phyloP scores from a whole-genome alignment of 768 basidiomycete species.

The Agaricus blazei region DNA sequence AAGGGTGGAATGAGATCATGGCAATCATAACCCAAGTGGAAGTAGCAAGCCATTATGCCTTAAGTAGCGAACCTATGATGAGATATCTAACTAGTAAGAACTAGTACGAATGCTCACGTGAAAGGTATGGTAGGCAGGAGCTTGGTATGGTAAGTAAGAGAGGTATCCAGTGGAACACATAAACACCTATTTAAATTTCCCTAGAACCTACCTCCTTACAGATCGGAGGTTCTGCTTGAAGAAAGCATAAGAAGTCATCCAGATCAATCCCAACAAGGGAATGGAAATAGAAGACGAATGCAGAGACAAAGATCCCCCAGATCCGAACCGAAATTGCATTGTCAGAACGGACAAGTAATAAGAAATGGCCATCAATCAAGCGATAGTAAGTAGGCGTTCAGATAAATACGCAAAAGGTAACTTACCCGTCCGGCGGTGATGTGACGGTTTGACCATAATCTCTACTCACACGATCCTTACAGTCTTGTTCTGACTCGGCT shows the following conservation, averaged over 20 bases:
- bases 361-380: neutral
- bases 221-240: conserved; percentile 3
- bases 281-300: neutral
- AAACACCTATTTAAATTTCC: neutral
- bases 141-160: too few species aligned
- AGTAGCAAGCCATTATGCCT: neutral
- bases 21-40: neutral
- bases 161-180: neutral
- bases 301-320: neutral
- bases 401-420: neutral
- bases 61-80: neutral
- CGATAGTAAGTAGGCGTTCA: neutral
- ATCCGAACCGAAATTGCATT: neutral
- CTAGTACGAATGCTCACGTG: neutral
- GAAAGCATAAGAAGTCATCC: neutral
- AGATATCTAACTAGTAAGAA: neutral
- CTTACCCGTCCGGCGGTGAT: neutral
- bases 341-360: neutral
- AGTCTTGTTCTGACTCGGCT: conserved; percentile 9
- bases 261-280: neutral
- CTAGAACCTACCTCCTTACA: conserved; percentile 3
- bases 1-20: neutral
- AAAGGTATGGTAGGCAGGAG: neutral
- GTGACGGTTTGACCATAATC: neutral
- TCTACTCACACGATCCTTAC: neutral